Conservation (phyloP, 2,329 filamentous ascomycete genomes). For the Diaporthe humulicola region DNA sequence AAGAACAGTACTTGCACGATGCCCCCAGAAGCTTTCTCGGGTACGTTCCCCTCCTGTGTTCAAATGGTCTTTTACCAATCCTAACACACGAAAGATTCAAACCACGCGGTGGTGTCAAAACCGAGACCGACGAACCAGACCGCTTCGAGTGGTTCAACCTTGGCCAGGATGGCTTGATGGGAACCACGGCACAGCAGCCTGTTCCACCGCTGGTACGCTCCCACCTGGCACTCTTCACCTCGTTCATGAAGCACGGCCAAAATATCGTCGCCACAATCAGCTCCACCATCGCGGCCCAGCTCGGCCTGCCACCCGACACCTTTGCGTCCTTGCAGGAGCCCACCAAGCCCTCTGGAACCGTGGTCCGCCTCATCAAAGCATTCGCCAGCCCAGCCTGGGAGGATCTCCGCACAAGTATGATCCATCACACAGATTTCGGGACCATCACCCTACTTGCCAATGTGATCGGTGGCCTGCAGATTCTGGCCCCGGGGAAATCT, state of each 20-base stretch:
- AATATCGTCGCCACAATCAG: slow-evolving; percentile 42
- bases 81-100: slow-evolving; percentile 37
- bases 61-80: too few species aligned
- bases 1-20: slow-evolving; percentile 8
- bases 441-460: slow-evolving; percentile 53
- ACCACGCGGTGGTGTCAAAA: slow-evolving; percentile 39
- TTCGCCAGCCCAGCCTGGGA: slow-evolving; percentile 39
- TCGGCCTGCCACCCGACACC: slow-evolving; percentile 45
- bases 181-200: slow-evolving; percentile 39
- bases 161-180: slow-evolving; percentile 49
- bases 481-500: slow-evolving; percentile 44
- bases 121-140: slow-evolving; percentile 45
- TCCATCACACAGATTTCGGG: slow-evolving; percentile 53
- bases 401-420: slow-evolving; percentile 45
- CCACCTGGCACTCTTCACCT: slow-evolving; percentile 31
- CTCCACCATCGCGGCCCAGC: slow-evolving; percentile 44
- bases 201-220: slow-evolving; percentile 38
- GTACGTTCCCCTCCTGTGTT: neutral
- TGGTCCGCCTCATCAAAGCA: slow-evolving; percentile 41
- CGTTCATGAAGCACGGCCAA: slow-evolving; percentile 40
- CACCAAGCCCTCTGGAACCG: slow-evolving; percentile 45
- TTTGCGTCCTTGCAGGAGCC: slow-evolving; percentile 45
- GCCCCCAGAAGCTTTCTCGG: slow-evolving; percentile 25
- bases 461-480: slow-evolving; percentile 52
- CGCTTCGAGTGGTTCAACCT: slow-evolving; percentile 49